Evolutionary conservation across 768 basidiomycete species (phyloP), one percentile per base, ranked within the genome.

Genomic region (Leccinum disarticulatum): DNA sequence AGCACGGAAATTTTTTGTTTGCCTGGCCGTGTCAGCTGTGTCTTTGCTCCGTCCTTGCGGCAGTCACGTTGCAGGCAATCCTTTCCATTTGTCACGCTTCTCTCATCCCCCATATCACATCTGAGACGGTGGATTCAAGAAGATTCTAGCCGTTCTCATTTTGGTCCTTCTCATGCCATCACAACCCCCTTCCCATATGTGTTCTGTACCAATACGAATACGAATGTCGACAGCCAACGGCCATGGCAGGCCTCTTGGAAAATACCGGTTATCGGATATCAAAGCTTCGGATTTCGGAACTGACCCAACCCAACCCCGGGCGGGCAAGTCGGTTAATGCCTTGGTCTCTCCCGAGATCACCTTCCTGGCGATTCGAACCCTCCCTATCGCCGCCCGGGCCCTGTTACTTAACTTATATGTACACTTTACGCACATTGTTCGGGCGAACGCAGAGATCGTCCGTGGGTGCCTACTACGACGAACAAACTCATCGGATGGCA

Each of bases 21-120:
- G 55, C 61, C 65, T 63, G 60, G 53, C 52, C 30, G 51, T 61
- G 58, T 55, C 48, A 60, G 57, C 11, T 54, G 70, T 70, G 64
- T 68, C 67, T 68, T 71, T 69, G 64, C 62, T 60, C 64, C 70
- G 62, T 74, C 72, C 72, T 73, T 73, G 71, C 73, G 72, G 72
- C 64, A 65, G 61, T 68, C 68, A 64, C 70, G 64, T 73, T 74
- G 72, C 64, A 66, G 55, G 52, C 59, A 48, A 22, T 59, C 58
- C 31, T 55, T 62, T 58, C 15, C 47, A 47, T 56, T 43, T 38
- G 33, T 68, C 68, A 67, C 65, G 55, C 58, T 70, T 57, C 30
- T 54, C 10, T 43, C 41, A n/a, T 43, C 2, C 33, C n/a, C 41
- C 28, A 51, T 59, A 52, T 62, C 64, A 61, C 61, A 33, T 60